Conservation (phyloP, 2,329 filamentous ascomycete genomes). For the Ustulina deusta region DNA sequence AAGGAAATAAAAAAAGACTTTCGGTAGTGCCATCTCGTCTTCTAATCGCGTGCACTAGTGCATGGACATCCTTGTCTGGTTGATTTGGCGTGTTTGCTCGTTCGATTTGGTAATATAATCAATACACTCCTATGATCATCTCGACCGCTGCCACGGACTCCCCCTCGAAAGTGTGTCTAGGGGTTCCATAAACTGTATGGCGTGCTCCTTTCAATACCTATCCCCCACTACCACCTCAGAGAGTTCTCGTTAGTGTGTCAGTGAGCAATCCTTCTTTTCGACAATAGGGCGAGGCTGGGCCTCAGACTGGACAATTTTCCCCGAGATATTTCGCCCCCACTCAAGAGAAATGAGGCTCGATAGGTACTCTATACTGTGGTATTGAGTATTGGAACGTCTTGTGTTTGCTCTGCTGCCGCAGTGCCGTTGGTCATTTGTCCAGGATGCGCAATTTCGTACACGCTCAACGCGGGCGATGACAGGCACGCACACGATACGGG, state of each 20-base stretch:
- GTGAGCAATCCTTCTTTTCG: no score
- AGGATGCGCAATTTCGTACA: conserved; percentile 26
- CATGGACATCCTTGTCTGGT: neutral
- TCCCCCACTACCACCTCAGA: neutral
- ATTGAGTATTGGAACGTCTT: neutral
- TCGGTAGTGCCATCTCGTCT: neutral
- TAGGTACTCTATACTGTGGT: neutral
- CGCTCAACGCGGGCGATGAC: conserved; percentile 33
- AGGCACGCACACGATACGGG: conserved; percentile 32
- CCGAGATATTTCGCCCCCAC: no score
- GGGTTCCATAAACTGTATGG: neutral
- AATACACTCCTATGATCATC: neutral
- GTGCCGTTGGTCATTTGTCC: conserved; percentile 1
- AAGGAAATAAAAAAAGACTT: conserved; percentile 7
- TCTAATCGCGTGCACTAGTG: neutral
- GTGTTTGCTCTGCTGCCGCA: conserved; percentile 8
- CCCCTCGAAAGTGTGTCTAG: no score
- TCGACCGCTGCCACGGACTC: neutral
- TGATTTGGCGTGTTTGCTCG: conserved; percentile 15
- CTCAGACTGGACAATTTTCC: no score
- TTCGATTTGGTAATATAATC: neutral
- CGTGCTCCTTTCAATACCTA: neutral
- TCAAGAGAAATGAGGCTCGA: conserved; percentile 4
- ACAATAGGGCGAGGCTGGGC: neutral
- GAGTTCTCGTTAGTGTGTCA: neutral